Evolutionary conservation across 768 basidiomycete species (phyloP).

Genomic region (Russula sp.): DNA sequence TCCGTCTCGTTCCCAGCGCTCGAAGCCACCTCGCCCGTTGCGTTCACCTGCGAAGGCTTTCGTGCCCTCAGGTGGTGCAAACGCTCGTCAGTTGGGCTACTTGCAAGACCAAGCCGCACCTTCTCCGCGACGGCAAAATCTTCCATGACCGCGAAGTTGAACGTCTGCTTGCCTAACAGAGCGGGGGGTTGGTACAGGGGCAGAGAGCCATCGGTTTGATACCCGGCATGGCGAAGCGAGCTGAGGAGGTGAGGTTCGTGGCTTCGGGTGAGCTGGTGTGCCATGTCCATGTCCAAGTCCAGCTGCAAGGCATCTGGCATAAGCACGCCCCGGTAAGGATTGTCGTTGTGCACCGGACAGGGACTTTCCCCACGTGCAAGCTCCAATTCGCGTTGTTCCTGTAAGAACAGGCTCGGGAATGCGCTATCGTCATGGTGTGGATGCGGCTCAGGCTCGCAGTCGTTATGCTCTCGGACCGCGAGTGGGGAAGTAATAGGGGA

Average conservation of each 20-base stretch:
- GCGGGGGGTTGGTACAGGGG: conserved; percentile 65
- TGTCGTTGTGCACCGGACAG: not conserved
- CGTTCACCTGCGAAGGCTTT: conserved; percentile 14
- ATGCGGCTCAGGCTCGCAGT: conserved; percentile 28
- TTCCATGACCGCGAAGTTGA: conserved; percentile 75
- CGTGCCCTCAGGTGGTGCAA: conserved; percentile 27
- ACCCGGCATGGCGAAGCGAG: conserved; percentile 16
- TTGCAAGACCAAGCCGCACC: conserved; percentile 48
- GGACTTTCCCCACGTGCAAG: conserved; percentile 32
- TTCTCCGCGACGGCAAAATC: conserved; percentile 70
- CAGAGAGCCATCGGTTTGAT: conserved; percentile 38
- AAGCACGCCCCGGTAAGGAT: not conserved
- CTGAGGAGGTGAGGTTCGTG: conserved; percentile 49
- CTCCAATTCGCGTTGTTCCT: conserved; percentile 45
- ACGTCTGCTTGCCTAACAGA: conserved; percentile 41
- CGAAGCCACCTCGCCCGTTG: conserved; percentile 23
- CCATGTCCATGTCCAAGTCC: conserved; percentile 5
- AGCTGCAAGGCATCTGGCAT: conserved; percentile 1
- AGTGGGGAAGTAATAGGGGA: conserved; percentile 29
- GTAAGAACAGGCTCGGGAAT: conserved; percentile 41
- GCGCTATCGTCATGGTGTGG: conserved; percentile 28
- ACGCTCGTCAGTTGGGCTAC: conserved; percentile 33
- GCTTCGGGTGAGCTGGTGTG: conserved; percentile 18
- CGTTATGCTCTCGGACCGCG: conserved; percentile 33
- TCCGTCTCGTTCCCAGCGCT: conserved; percentile 24